These are phyloP conservation scores for Tillandsia leiboldiana DNA, from an alignment of 176 grass and related monocot species.

Conservation along the genomic window DNA sequence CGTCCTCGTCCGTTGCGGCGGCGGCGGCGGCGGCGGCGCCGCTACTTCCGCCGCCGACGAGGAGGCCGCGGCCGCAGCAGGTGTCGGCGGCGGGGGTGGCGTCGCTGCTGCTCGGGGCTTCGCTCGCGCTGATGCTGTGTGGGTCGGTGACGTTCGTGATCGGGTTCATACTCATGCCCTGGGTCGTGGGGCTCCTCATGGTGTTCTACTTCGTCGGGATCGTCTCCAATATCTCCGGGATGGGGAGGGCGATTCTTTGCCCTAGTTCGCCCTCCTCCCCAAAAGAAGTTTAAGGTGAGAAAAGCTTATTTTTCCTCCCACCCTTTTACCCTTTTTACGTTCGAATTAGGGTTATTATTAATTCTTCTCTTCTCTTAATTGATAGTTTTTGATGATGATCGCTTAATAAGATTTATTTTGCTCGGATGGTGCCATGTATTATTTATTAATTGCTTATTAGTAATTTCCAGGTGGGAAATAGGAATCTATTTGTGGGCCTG, in stretches of 20 bases:
- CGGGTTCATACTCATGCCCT: conserved; percentile 93
- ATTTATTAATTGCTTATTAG: no score
- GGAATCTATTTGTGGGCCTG: no score
- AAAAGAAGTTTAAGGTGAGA: conserved; percentile 5
- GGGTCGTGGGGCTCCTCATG: conserved; percentile 58
- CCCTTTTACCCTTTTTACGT: background rate
- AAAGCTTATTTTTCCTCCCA: background rate
- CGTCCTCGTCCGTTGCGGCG: conserved; percentile 6
- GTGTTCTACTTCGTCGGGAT: conserved; percentile 71
- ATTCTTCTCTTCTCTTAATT: no score
- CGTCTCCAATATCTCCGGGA: conserved; percentile 54
- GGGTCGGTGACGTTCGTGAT: conserved; percentile 84
- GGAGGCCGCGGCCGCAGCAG: conserved; percentile 10
- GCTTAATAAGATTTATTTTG: no score
- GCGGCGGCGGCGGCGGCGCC: conserved; percentile 1
- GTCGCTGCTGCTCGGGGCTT: conserved; percentile 68
- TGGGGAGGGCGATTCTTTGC: conserved; percentile 55
- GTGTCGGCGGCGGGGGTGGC: conserved; percentile 58
- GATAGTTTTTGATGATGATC: no score
- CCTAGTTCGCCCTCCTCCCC: conserved; percentile 9
- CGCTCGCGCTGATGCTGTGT: conserved; percentile 78
- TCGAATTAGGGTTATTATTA: background rate
- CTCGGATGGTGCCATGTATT: no score
- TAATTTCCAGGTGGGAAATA: no score
- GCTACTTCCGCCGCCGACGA: background rate